These are phyloP conservation scores for Lycium ferocissimum DNA, from an alignment of 257 asterid species.

Conservation along the genomic window DNA sequence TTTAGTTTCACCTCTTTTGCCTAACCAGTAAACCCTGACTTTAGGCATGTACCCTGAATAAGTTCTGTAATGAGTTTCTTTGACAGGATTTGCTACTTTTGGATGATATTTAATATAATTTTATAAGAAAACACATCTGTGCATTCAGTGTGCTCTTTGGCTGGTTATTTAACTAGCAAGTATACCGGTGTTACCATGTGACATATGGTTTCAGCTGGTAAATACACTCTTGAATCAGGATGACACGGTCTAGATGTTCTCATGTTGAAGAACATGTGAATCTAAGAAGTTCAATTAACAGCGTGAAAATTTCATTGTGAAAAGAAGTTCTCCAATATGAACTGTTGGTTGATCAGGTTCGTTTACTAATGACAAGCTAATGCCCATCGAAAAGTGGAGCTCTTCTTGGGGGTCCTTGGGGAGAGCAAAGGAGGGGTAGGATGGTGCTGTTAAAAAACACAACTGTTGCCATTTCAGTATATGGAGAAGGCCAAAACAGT, in stretches of 20 bases:
- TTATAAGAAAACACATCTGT: neutral
- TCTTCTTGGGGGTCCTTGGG: slow-evolving; percentile 23
- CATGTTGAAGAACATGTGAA: slow-evolving; percentile 25
- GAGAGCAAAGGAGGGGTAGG: slow-evolving; percentile 17
- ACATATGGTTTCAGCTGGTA: slow-evolving; percentile 17
- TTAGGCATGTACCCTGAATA: neutral
- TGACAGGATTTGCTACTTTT: neutral
- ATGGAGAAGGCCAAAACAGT: slow-evolving; percentile 3
- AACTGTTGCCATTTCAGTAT: neutral
- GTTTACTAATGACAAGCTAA: neutral
- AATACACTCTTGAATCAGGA: slow-evolving; percentile 19
- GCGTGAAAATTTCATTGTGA: slow-evolving; percentile 17
- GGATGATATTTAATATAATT: neutral
- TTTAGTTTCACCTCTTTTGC: neutral
- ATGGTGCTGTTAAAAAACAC: neutral
- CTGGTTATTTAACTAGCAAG: slow-evolving; percentile 22
- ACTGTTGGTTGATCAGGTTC: slow-evolving; percentile 22
- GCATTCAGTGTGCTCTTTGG: slow-evolving; percentile 5
- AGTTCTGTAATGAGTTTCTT: slow-evolving; percentile 19
- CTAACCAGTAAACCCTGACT: slow-evolving; percentile 12
- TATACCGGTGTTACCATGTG: slow-evolving; percentile 9
- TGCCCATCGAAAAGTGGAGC: neutral
- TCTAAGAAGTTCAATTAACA: neutral
- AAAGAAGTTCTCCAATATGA: slow-evolving; percentile 9
- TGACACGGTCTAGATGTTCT: neutral